phyloP scores from a whole-genome alignment of 73 alveolate genomes.

The Stentor coeruleus region DNA sequence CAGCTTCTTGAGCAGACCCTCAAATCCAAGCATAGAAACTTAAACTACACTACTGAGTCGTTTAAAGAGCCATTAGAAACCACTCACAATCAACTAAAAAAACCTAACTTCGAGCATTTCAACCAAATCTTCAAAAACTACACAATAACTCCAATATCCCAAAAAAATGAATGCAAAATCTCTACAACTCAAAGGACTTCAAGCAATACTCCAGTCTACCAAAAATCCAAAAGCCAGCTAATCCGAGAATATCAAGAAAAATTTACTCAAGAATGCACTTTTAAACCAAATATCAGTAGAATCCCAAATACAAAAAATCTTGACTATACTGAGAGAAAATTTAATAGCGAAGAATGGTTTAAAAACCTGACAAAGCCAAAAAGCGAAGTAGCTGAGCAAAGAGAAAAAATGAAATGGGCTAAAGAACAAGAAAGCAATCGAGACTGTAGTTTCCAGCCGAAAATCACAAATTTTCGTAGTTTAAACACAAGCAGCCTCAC shows the following conservation, averaged over 20 bases:
- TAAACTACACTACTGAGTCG: no score
- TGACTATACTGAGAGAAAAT: no score
- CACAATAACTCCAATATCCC: background rate
- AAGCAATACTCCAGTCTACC: background rate
- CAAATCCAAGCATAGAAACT: background rate
- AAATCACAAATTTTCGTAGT: background rate
- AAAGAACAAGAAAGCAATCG: no score
- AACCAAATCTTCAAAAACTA: background rate
- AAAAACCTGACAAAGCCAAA: no score
- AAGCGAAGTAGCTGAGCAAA: no score
- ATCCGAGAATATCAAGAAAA: constrained; percentile 9
- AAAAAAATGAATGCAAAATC: background rate
- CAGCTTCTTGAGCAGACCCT: background rate
- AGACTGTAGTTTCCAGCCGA: no score
- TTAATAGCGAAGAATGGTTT: no score
- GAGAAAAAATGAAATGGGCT: no score
- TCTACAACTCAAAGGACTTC: background rate
- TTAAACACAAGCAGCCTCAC: constrained; percentile 3
- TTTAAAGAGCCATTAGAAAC: background rate
- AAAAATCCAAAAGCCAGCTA: background rate
- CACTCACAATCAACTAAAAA: background rate
- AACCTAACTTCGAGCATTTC: constrained; percentile 1
- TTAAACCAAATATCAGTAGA: no score
- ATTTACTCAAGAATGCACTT: constrained; percentile 15
- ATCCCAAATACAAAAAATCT: no score